Evolutionary conservation across 2,329 filamentous ascomycete species (phyloP), one percentile per base, ranked within the genome.

Genomic region (Paraconiothyrium sp.): DNA sequence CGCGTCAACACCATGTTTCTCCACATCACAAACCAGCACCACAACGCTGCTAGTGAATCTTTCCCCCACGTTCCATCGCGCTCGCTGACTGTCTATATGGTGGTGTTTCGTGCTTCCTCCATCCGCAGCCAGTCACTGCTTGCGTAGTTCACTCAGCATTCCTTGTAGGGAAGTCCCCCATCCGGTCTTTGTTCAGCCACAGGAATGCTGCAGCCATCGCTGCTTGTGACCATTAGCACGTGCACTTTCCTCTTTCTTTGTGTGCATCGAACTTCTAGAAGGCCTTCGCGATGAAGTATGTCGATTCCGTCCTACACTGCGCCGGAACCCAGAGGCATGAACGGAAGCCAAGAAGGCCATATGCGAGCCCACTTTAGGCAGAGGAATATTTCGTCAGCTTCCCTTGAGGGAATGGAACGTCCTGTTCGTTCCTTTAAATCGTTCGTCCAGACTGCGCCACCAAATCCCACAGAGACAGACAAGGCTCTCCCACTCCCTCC

Each of bases 391-490:
- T 72, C 71, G 39, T 68, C 67, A 20, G 67, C 71, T 16, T 69
- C 71, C 22, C 68, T 76, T 30, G 64, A 71, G 56, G 75, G 70
- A n/a, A 76, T 77, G 74, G 74, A 76, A 63, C 67, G 59, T 24
- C 73, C 74, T 30, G 65, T 78, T 32, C 71, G 65, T 22, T 75
- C 73, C 3, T 76, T 76, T 65, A 72, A 70, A 41, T 75, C 74
- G 22, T 74, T 74, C 54, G 69, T 74, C 41, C 67, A 63, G 48
- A 64, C 67, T 4, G 60, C 64, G 20, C 71, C 73, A 16, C 65
- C 70, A 34, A 62, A 64, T 54, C 62, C 68, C 24, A 57, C 30
- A 32, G 35, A 59, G 7, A 27, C 65, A 30, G 51, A 60, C 41
- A 75, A 76, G 55, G 67, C 72, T 58, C 65, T 74, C 55, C 70